Conservation (phyloP, 2,329 filamentous ascomycete species). For the Trichoderma atrobrunneum region DNA sequence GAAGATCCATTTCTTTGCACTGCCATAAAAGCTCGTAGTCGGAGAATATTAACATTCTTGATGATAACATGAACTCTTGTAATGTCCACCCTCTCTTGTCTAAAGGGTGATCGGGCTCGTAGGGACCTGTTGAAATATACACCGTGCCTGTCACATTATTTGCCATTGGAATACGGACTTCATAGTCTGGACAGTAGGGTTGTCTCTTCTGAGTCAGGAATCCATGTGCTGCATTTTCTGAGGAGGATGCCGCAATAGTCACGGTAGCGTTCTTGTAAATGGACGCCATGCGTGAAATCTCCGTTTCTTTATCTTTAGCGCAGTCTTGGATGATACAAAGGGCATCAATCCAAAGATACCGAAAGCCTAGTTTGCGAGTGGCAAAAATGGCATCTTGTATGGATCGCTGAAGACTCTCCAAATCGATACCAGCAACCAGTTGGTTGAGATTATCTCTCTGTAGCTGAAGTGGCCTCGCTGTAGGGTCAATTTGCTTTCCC, state of each 20-base stretch:
- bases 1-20: neutral
- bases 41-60: neutral
- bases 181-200: neutral
- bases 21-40: slow-evolving; percentile 7
- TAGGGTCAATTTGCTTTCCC: neutral
- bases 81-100: slow-evolving; percentile 4
- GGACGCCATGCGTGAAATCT: neutral
- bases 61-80: slow-evolving; percentile 5
- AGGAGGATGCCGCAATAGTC: neutral
- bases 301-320: neutral
- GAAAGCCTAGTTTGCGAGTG: neutral
- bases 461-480: neutral
- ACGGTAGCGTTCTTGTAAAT: slow-evolving; percentile 6
- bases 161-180: neutral
- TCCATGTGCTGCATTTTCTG: neutral
- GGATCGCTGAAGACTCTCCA: neutral
- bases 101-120: neutral
- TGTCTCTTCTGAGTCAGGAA: neutral
- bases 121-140: neutral
- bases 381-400: neutral
- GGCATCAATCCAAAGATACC: slow-evolving; percentile 3
- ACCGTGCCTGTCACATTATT: neutral
- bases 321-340: slow-evolving; percentile 1
- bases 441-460: neutral
- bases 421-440: neutral